A percentile compares a stretch with the other conserved stretches of the same genome.
Conservation (phyloP, 257 asterid species). For the Solanum lignicaule region DNA sequence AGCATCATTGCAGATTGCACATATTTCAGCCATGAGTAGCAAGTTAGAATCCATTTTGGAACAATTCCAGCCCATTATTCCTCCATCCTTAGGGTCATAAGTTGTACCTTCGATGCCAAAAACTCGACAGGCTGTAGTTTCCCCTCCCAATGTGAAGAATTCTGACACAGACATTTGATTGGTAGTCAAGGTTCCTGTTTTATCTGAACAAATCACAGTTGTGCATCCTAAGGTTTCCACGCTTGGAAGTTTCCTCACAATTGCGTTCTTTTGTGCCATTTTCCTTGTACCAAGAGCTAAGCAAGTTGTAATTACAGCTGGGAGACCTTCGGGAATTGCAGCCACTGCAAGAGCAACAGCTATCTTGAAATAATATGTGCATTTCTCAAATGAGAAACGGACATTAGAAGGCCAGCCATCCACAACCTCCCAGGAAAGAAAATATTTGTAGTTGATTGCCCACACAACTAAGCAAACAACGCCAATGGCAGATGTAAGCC, state of each 20-base stretch:
- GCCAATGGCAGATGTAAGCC: constrained; percentile 52
- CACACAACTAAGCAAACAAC: constrained; percentile 47
- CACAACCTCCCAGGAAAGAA: constrained; percentile 44
- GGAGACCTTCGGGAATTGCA: constrained; percentile 78
- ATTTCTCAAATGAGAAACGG: constrained; percentile 50
- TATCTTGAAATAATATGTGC: constrained; percentile 62
- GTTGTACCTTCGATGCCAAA: constrained; percentile 53
- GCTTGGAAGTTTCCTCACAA: constrained; percentile 64
- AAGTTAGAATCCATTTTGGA: constrained; percentile 52
- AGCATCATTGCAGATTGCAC: constrained; percentile 78
- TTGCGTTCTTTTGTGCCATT: constrained; percentile 61
- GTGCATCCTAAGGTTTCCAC: constrained; percentile 75
- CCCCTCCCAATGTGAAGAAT: constrained; percentile 43
- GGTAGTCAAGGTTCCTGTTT: constrained; percentile 63
- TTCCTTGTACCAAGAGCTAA: constrained; percentile 60
- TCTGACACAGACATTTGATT: constrained; percentile 59
- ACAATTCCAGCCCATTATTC: constrained; percentile 58
- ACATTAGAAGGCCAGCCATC: constrained; percentile 51
- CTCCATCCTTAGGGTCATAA: constrained; percentile 73
- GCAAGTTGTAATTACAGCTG: constrained; percentile 67
- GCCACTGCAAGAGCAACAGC: constrained; percentile 80
- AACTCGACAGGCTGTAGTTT: constrained; percentile 16
- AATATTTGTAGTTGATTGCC: constrained; percentile 53
- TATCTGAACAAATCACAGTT: constrained; percentile 66
- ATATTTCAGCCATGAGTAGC: constrained; percentile 56